A percentile compares a stretch with the other conserved stretches of the same genome.
Conservation (phyloP, 768 basidiomycete species). For the Dentipellis fragilis region DNA sequence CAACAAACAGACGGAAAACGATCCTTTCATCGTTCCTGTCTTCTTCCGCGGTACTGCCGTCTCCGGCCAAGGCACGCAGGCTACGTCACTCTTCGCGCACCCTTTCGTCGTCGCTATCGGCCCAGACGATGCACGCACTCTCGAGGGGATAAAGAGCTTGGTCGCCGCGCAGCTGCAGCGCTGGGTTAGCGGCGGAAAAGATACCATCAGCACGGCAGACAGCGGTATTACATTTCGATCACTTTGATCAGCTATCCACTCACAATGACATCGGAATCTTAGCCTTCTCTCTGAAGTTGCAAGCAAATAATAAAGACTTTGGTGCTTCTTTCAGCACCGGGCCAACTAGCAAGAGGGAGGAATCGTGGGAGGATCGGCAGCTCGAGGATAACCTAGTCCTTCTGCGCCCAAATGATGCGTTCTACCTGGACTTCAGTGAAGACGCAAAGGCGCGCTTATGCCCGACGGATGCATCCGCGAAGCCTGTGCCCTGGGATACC, state of each 20-base stretch:
- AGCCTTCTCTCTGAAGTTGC: slow-evolving; percentile 51
- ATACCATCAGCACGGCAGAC: too few relatives aligned
- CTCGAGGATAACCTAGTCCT: slow-evolving; percentile 28
- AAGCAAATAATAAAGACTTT: slow-evolving; percentile 44
- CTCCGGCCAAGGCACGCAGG: slow-evolving; percentile 13
- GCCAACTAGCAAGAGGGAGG: slow-evolving; percentile 29
- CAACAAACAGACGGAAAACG: slow-evolving; percentile 39
- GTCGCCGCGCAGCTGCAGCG: slow-evolving; percentile 60
- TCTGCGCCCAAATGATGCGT: slow-evolving; percentile 62
- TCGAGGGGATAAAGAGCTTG: slow-evolving; percentile 55
- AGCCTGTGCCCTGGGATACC: slow-evolving; percentile 46
- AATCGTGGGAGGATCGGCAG: slow-evolving; percentile 48
- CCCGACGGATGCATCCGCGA: slow-evolving; percentile 35
- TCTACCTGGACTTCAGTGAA: slow-evolving; percentile 79
- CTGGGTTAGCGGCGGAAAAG: slow-evolving; percentile 27
- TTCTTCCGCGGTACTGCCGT: slow-evolving; percentile 45
- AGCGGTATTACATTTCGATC: too few relatives aligned
- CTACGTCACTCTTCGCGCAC: slow-evolving; percentile 46
- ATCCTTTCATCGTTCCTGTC: slow-evolving; percentile 74
- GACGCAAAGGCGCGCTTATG: slow-evolving; percentile 74
- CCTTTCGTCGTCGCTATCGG: slow-evolving; percentile 61
- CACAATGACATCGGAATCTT: too few relatives aligned
- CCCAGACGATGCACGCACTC: slow-evolving; percentile 43
- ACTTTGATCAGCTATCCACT: too few relatives aligned
- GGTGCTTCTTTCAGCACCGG: slow-evolving; percentile 33